Evolutionary conservation across 768 basidiomycete species (phyloP), one percentile per base, ranked within the genome.

Genomic region (Kondoa subrosea): DNA sequence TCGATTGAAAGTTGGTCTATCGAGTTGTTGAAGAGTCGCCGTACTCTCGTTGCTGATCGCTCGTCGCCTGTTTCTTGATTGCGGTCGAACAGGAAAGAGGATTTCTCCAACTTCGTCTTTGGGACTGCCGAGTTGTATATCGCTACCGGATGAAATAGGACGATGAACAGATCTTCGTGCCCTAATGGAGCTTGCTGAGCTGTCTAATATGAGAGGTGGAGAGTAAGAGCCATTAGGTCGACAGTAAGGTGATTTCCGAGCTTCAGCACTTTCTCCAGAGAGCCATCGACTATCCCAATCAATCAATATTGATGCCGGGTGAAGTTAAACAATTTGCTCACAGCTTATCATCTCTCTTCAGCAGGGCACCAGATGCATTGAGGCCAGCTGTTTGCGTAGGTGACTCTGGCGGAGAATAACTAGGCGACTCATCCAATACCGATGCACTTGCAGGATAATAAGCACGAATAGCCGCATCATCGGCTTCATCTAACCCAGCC

Each of bases 91-190:
- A 16, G 61, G 21, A 32, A 32, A 32, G 26, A 63, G 16, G 12
- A 63, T 27, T 32, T 63, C 61, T 3, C 61, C 61, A 33, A 63
- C 29, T 32, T 63, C 27, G 61, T 63, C 61, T 27, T 27, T 4
- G 4, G 30, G 21, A 33, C 16, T 32, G 29, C 61, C 40, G 40
- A 21, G 21, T 8, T 8, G 40, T 8, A 50, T 50, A 21, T 50
- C 40, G 40, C 40, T 21, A 21, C 21, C 40, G 21, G 40, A 50
- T 8, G 21, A 21, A 8, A 50, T 21, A 8, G 40, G 40, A 8
- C 40, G 8, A 50, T 50, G 40, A 50, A 21, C 8, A 21, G 8
- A 8, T 50, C 40, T 8, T 8, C 40, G 40, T 8, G 12, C 21
- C 21, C 40, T 8, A 50, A 50, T 21, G 21, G 40, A 50, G 40